These are phyloP conservation scores for Botryotinia convoluta DNA, from an alignment of 2,329 filamentous ascomycete genomes.

Conservation along the genomic window DNA sequence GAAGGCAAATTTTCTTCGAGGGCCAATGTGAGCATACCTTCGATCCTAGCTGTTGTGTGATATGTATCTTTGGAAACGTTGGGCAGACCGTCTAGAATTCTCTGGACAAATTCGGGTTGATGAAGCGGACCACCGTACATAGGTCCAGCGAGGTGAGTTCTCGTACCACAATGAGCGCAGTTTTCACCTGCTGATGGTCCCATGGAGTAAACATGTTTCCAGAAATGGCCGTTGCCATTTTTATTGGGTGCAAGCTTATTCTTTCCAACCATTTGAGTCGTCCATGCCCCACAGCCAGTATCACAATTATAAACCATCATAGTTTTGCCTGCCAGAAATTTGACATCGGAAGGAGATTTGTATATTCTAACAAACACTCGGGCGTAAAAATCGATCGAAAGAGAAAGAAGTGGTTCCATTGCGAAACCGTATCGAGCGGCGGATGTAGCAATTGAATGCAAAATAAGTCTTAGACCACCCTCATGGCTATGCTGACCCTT, in stretches of 20 bases:
- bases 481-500: conserved; percentile 88
- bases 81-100: conserved; percentile 71
- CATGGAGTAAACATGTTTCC: conserved; percentile 74
- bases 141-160: conserved; percentile 83
- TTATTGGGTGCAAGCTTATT: conserved; percentile 67
- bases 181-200: conserved; percentile 63
- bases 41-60: conserved; percentile 74
- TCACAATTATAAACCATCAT: conserved; percentile 95
- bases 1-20: conserved; percentile 62
- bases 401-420: conserved; percentile 85
- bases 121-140: conserved; percentile 95
- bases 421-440: conserved; percentile 83
- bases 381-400: conserved; percentile 95
- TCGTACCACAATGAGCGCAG: conserved; percentile 82
- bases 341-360: conserved; percentile 80
- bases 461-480: conserved; percentile 79
- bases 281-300: conserved; percentile 86
- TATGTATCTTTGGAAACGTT: conserved; percentile 67
- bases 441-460: conserved; percentile 76
- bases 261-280: conserved; percentile 73
- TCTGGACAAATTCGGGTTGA: conserved; percentile 76
- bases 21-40: conserved; percentile 88
- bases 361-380: conserved; percentile 82
- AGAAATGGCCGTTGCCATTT: conserved; percentile 65
- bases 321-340: conserved; percentile 84